phyloP scores from a whole-genome alignment of 1,284 basidiomycete species.

The Ceratobasidium papillatum region DNA sequence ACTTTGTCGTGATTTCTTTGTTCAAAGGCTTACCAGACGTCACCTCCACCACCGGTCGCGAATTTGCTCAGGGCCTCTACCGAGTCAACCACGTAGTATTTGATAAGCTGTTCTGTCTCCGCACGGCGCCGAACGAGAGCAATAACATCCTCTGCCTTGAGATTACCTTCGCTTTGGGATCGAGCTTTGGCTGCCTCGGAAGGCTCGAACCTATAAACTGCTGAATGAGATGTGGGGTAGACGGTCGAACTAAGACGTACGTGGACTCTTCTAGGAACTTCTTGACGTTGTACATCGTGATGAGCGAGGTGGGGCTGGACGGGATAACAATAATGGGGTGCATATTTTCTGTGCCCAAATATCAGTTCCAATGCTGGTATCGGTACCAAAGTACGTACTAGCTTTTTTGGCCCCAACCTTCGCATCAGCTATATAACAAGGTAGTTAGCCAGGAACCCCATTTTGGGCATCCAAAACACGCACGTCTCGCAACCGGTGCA shows the following conservation, averaged over 20 bases:
- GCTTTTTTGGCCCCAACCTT: conserved; percentile 69
- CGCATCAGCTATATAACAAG: conserved; percentile 53
- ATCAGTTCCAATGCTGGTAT: neutral
- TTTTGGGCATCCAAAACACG: neutral
- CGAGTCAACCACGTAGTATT: conserved; percentile 89
- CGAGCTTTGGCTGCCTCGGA: conserved; percentile 77
- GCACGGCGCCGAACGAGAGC: conserved; percentile 78
- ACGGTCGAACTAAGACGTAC: conserved; percentile 56
- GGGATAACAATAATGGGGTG: conserved; percentile 97
- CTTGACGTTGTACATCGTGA: conserved; percentile 98
- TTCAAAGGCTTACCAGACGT: conserved; percentile 70
- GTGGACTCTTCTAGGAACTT: conserved; percentile 89
- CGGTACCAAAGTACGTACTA: conserved; percentile 43
- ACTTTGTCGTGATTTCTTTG: neutral
- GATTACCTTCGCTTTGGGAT: conserved; percentile 74
- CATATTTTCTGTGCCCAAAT: conserved; percentile 60
- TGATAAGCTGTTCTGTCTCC: conserved; percentile 52
- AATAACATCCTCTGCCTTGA: conserved; percentile 83
- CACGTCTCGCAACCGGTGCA: conserved; percentile 46
- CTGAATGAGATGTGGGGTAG: neutral
- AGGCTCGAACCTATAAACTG: conserved; percentile 80
- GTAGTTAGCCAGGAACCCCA: neutral
- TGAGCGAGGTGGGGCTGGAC: conserved; percentile 91
- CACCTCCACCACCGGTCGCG: conserved; percentile 62
- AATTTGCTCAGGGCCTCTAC: conserved; percentile 93